Conservation (phyloP, 371 early-diverging fungal genomes). For the Umbelopsis sp. region DNA sequence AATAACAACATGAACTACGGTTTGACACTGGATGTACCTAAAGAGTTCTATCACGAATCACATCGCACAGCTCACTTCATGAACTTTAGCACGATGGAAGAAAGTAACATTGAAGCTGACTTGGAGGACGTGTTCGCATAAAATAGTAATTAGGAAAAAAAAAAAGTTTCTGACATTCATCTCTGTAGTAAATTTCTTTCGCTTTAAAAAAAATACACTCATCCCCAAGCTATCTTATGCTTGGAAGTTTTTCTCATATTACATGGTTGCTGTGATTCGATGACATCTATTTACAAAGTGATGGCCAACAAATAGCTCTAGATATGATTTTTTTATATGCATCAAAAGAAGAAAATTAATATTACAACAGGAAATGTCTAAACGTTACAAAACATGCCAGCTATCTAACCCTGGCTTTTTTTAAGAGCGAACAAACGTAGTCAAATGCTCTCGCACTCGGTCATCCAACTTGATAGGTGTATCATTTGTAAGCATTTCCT, state of each 20-base stretch:
- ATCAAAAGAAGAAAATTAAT: constrained; percentile 1
- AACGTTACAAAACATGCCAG: not conserved
- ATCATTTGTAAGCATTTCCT: constrained; percentile 37
- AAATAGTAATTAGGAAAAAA: constrained; percentile 10
- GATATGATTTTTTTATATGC: not conserved
- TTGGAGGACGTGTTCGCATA: constrained; percentile 76
- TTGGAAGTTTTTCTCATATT: no score
- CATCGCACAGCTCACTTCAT: constrained; percentile 96
- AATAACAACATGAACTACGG: constrained; percentile 90
- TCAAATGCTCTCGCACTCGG: constrained; percentile 35
- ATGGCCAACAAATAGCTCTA: not conserved
- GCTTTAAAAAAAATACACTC: not conserved
- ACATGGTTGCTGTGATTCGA: no score
- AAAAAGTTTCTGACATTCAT: not conserved
- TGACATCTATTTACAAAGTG: no score
- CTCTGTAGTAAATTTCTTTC: not conserved
- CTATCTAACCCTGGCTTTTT: not conserved
- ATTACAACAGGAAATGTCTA: constrained; percentile 8
- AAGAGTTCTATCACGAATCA: constrained; percentile 95
- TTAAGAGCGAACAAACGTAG: constrained; percentile 27
- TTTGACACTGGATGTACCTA: constrained; percentile 88
- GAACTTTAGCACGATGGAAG: constrained; percentile 90
- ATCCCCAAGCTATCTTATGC: no score
- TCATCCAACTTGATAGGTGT: constrained; percentile 44
- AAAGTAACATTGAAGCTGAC: constrained; percentile 66